Evolutionary conservation across 2,329 filamentous ascomycete species (phyloP).

Genomic region (Escovopsis weberi): DNA sequence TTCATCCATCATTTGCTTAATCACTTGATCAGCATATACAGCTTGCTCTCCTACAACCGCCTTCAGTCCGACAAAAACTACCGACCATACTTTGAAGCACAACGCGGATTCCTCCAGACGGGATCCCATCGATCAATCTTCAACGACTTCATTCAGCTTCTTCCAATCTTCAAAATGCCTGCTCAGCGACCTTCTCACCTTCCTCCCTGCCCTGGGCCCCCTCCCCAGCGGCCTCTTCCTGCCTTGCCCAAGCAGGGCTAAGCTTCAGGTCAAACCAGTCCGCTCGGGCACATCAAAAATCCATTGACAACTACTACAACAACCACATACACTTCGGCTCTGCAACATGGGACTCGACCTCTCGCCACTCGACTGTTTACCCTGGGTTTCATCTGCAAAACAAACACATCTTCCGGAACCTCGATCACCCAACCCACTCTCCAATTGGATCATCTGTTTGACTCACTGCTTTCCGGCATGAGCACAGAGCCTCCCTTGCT

Average conservation of each 20-base stretch:
- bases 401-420: neutral
- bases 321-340: neutral
- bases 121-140: too few species aligned
- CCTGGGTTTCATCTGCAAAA: neutral
- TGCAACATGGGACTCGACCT: too few species aligned
- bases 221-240: conserved; percentile 49
- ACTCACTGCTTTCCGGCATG: neutral
- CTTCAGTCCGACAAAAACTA: too few species aligned
- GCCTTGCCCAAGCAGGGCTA: conserved; percentile 48
- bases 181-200: conserved; percentile 50
- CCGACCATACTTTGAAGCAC: too few species aligned
- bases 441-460: neutral
- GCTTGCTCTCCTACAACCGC: too few species aligned
- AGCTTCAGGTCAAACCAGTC: too few species aligned
- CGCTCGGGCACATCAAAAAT: too few species aligned
- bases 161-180: conserved; percentile 35
- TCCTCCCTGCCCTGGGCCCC: conserved; percentile 52
- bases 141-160: too few species aligned
- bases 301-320: neutral
- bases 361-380: neutral
- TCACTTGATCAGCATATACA: too few species aligned
- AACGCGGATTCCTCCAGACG: too few species aligned
- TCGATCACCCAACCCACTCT: neutral
- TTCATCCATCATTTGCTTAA: too few species aligned
- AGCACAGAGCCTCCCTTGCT: too few species aligned